Evolutionary conservation across 2,329 filamentous ascomycete species (phyloP), one percentile per base, ranked within the genome.

Genomic region (Aspergillus fumigatus): DNA sequence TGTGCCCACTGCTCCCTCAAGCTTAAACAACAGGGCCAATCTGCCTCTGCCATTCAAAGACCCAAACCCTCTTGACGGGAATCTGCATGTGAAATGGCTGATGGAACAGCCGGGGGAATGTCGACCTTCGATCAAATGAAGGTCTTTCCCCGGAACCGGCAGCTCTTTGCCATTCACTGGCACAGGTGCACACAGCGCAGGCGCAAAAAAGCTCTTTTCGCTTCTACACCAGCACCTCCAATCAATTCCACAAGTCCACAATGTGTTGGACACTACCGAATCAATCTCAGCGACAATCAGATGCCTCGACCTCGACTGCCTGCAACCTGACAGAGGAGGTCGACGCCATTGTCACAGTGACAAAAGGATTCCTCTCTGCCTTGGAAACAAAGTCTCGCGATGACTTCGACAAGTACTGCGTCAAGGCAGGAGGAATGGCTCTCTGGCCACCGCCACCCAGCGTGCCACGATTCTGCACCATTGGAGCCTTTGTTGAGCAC

Each of bases 331-430:
- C 55, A 17, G 27, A 56, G 25, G 65, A 68, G 27, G 52, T 55
- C 49, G 54, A 63, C 43, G 55, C 65, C 21, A 70, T 73, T 29
- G 62, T 73, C 51, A 51, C 66, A 7, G 64, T 65, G 21, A 63
- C 62, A 14, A 63, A 67, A 8, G 66, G 69, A 8, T 73, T 73
- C 51, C 61, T 73, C 14, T 35, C 65, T 4, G 69, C 70, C 14
- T 52, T 72, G 19, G 65, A 57, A n/a, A 61, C 62, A 4, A 73
- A 72, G 43, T 71, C 65, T 14, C 55, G 67, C 17, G 54, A 53
- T 14, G 69, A 70, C 9, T 71, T 73, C 47, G 70, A 72, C 40
- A 71, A 69, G 50, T 65, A 71, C 59, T 73, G 70, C 51, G 61
- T 73, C 10, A 59, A 64, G 35, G 70, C 69, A 9, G 70, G 70